phyloP scores from a whole-genome alignment of 2,329 filamentous ascomycete genomes.

The Lachnellula willkommii region DNA sequence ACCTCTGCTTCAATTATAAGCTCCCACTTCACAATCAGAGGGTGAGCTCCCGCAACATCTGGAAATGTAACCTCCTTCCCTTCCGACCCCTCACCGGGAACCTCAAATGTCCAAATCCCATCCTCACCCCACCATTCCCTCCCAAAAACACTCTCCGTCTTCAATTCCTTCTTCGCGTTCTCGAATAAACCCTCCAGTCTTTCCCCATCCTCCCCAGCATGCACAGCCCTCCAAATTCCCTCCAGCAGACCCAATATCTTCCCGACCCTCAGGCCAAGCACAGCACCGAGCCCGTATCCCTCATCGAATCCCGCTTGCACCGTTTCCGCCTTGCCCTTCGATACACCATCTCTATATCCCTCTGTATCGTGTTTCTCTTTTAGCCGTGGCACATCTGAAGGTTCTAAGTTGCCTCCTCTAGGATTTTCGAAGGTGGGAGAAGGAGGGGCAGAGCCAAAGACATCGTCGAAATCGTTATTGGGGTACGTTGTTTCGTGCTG shows the following conservation, averaged over 20 bases:
- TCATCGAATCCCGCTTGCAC: conserved; percentile 90
- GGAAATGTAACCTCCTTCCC: conserved; percentile 47
- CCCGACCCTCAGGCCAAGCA: conserved; percentile 69
- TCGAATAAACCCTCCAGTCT: conserved; percentile 35
- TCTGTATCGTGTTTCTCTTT: conserved; percentile 50
- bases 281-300: conserved; percentile 78
- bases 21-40: conserved; percentile 60
- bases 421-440: conserved; percentile 18
- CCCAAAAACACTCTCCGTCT: conserved; percentile 58
- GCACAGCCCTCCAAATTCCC: conserved; percentile 54
- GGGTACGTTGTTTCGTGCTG: neutral
- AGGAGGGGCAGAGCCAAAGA: conserved; percentile 30
- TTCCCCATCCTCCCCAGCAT: conserved; percentile 18
- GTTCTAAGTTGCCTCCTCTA: conserved; percentile 20
- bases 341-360: conserved; percentile 86
- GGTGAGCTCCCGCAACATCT: conserved; percentile 63
- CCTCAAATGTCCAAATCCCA: conserved; percentile 64
- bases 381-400: conserved; percentile 29
- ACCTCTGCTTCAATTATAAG: conserved; percentile 38
- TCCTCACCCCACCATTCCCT: conserved; percentile 62
- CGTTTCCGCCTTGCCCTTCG: conserved; percentile 65
- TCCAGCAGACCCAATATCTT: conserved; percentile 73
- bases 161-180: conserved; percentile 54
- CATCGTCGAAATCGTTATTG: conserved; percentile 30
- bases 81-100: conserved; percentile 37